Evolutionary conservation across 495 filamentous ascomycete genomes (phyloP).

Genomic region (Aspergillus incahuasiensis): DNA sequence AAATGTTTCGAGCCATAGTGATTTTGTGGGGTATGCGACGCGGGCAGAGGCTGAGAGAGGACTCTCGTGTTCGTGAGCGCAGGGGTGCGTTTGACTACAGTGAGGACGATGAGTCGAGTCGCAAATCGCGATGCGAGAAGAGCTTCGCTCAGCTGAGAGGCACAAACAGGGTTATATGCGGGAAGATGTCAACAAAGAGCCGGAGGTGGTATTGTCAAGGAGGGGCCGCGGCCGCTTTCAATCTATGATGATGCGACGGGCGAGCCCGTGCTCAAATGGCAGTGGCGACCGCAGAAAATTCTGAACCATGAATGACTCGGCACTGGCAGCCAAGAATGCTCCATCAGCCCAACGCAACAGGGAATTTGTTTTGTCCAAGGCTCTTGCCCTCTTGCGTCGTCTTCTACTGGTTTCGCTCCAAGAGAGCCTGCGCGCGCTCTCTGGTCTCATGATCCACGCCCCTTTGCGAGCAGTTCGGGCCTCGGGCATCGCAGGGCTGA

Average conservation of each 20-base stretch:
- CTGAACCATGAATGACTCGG: conserved; percentile 5
- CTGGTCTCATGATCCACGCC: background rate
- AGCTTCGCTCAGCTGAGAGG: background rate
- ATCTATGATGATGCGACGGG: background rate
- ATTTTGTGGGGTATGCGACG: conserved; percentile 4
- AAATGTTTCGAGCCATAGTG: conserved; percentile 31
- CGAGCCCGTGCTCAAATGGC: background rate
- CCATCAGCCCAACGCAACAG: conserved; percentile 1
- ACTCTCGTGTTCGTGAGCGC: background rate
- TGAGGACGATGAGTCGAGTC: background rate
- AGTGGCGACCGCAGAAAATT: conserved; percentile 7
- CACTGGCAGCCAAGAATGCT: background rate
- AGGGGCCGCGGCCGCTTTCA: background rate
- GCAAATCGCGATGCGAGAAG: background rate
- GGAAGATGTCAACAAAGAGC: background rate
- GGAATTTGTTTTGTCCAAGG: background rate
- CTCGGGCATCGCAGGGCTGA: background rate
- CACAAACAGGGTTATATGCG: background rate
- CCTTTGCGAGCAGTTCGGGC: background rate
- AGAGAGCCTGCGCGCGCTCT: background rate
- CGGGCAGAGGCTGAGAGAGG: background rate
- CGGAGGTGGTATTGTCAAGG: background rate
- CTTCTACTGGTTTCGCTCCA: background rate
- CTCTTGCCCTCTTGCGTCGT: background rate
- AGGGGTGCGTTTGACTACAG: background rate